These are phyloP conservation scores for Boletellus ananiceps DNA, from an alignment of 768 basidiomycete species.

Conservation along the genomic window DNA sequence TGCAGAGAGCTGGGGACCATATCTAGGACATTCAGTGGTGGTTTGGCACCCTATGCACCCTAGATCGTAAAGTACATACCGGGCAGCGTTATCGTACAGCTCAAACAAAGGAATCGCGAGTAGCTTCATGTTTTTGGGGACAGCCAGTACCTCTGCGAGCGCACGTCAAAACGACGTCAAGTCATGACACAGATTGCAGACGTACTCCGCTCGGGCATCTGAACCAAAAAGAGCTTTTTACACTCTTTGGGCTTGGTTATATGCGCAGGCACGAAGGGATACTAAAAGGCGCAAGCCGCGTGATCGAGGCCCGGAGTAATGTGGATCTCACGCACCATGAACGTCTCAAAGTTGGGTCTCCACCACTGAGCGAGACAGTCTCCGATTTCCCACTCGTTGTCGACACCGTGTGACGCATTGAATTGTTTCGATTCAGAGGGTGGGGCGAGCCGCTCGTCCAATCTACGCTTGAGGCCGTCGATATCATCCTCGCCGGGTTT, in stretches of 20 bases:
- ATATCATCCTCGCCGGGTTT: slow-evolving; percentile 94
- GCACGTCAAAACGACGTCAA: neutral
- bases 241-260: slow-evolving; percentile 97
- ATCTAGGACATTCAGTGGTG: slow-evolving; percentile 36
- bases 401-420: slow-evolving; percentile 68
- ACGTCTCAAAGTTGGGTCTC: slow-evolving; percentile 97
- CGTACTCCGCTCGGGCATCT: slow-evolving; percentile 92
- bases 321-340: slow-evolving; percentile 67
- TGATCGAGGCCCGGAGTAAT: neutral
- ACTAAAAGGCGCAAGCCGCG: slow-evolving; percentile 42
- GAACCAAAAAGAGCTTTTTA: slow-evolving; percentile 92
- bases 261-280: slow-evolving; percentile 92
- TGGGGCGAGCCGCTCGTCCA: slow-evolving; percentile 87
- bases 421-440: slow-evolving; percentile 70
- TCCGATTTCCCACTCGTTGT: slow-evolving; percentile 93
- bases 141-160: slow-evolving; percentile 81
- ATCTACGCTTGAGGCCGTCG: slow-evolving; percentile 81
- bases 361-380: slow-evolving; percentile 99
- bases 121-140: slow-evolving; percentile 98
- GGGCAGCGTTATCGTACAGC: slow-evolving; percentile 93
- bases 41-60: neutral
- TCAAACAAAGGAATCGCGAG: slow-evolving; percentile 96
- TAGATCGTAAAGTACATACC: slow-evolving; percentile 38
- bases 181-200: slow-evolving; percentile 7
- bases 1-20: slow-evolving; percentile 91